phyloP scores from a whole-genome alignment of 164 flowering plant genomes.

The Umbilicus rupestris region DNA sequence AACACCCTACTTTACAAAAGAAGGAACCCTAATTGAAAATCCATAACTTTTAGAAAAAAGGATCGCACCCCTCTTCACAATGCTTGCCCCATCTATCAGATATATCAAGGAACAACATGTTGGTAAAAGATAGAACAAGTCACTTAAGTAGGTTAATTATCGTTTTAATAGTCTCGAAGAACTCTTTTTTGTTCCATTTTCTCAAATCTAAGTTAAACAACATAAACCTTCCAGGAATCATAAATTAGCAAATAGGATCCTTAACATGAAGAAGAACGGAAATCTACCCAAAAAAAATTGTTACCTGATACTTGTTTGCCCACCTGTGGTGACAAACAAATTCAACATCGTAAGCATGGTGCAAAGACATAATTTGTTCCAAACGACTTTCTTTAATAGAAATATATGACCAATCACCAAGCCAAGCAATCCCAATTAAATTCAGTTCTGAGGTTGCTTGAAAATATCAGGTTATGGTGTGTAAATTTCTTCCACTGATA shows the following conservation, averaged over 20 bases:
- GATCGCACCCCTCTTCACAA: background rate
- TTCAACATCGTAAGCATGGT: background rate
- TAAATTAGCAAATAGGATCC: background rate
- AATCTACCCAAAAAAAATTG: background rate
- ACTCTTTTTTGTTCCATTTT: too few species aligned
- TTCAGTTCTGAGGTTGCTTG: too few species aligned
- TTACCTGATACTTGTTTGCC: slow-evolving; percentile 93
- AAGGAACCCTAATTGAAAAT: background rate
- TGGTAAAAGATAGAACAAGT: background rate
- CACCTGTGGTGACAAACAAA: slow-evolving; percentile 45
- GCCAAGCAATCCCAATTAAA: too few species aligned
- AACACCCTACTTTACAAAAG: background rate
- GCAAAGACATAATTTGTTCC: background rate
- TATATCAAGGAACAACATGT: background rate
- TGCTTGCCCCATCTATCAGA: background rate
- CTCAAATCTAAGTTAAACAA: background rate
- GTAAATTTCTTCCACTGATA: too few species aligned
- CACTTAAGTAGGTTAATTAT: background rate
- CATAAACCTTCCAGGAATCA: background rate
- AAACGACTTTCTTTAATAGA: background rate
- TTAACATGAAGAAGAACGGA: background rate
- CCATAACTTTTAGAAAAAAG: background rate
- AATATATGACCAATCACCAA: background rate
- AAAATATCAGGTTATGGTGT: too few species aligned
- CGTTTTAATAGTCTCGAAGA: too few species aligned